These are phyloP conservation scores for Blastomyces percursus DNA, from an alignment of 2,329 filamentous ascomycete genomes.

Conservation along the genomic window DNA sequence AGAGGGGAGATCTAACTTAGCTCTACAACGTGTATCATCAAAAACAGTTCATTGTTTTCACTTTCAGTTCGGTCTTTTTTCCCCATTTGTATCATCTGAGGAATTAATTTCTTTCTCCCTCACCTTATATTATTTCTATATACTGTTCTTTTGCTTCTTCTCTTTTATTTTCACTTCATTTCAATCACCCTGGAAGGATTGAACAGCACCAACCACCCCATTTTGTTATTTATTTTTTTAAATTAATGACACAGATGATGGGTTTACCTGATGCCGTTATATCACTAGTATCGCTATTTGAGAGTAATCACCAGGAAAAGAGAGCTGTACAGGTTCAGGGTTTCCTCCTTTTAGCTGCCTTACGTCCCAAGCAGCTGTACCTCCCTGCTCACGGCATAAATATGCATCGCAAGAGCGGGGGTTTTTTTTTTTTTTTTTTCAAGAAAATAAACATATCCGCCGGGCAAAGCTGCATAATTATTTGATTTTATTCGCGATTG, in stretches of 20 bases:
- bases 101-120: neutral
- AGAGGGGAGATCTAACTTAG: neutral
- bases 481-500: neutral
- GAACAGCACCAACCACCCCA: no score
- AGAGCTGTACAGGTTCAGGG: neutral
- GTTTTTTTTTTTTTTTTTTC: no score
- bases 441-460: neutral
- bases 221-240: neutral
- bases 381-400: neutral
- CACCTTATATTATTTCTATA: neutral
- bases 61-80: neutral
- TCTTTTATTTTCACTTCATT: neutral
- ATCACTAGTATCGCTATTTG: neutral
- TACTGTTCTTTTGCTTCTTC: neutral
- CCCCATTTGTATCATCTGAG: neutral
- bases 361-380: neutral
- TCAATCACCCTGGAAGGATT: neutral
- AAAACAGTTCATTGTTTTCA: neutral
- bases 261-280: neutral
- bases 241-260: neutral
- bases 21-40: neutral
- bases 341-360: neutral
- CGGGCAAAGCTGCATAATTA: neutral
- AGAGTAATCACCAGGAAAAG: neutral
- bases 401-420: neutral